Conservation (phyloP, 768 basidiomycete species). For the Hericium rajendrae region DNA sequence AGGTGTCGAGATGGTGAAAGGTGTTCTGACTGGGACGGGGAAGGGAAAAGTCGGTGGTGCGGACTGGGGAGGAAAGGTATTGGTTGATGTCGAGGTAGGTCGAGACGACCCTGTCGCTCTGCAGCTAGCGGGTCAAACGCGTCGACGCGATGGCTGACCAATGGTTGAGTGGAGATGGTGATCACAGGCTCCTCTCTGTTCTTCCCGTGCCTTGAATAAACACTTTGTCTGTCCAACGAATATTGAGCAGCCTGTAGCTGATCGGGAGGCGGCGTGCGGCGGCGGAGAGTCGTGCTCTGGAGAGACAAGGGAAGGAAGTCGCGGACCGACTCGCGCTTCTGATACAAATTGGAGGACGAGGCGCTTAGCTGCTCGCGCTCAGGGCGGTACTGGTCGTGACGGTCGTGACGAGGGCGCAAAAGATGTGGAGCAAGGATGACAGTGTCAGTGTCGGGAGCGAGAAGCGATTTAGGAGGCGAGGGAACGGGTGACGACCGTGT, state of each 20-base stretch:
- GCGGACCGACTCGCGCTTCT: conserved; percentile 6
- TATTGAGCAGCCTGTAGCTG: background rate
- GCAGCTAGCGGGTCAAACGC: conserved; percentile 1
- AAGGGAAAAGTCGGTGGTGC: too few species aligned
- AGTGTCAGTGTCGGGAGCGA: background rate
- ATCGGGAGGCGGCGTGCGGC: conserved; percentile 18
- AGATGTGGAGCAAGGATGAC: conserved; percentile 3
- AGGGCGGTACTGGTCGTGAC: conserved; percentile 1
- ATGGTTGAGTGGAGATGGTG: background rate
- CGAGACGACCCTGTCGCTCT: background rate
- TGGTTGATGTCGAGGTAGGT: too few species aligned
- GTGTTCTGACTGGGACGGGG: too few species aligned
- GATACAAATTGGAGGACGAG: background rate
- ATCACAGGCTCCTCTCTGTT: background rate
- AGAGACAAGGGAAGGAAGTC: conserved; percentile 15
- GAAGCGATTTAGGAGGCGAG: conserved; percentile 3
- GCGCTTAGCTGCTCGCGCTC: background rate
- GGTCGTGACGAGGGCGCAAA: background rate
- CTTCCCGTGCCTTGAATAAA: too few species aligned
- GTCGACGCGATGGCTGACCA: background rate
- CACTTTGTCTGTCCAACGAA: too few species aligned
- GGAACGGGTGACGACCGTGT: conserved; percentile 1
- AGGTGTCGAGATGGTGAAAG: too few species aligned
- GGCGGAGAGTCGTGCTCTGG: conserved; percentile 12
- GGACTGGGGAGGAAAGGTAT: too few species aligned